These are phyloP conservation scores for Macrolepiota fuliginosa DNA, from an alignment of 768 basidiomycete genomes.

Conservation along the genomic window DNA sequence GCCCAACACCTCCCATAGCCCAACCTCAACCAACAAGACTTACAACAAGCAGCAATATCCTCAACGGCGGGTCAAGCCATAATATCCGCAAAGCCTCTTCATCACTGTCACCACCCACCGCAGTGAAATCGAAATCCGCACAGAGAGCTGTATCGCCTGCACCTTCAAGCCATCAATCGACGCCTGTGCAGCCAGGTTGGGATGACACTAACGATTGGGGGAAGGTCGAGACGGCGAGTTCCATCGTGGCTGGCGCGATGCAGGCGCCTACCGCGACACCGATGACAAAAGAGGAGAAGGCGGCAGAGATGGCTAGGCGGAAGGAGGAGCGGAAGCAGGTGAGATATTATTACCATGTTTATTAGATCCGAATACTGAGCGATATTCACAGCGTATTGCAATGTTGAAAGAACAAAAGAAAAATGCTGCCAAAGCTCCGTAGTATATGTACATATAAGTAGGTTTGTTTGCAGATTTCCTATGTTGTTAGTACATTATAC, in stretches of 20 bases:
- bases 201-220: slow-evolving; percentile 25
- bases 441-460: neutral
- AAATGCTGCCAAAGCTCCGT: slow-evolving; percentile 32
- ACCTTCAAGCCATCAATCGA: slow-evolving; percentile 11
- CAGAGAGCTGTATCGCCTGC: slow-evolving; percentile 5
- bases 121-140: neutral
- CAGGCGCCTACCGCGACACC: slow-evolving; percentile 32
- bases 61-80: slow-evolving; percentile 14
- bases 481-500: neutral
- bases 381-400: slow-evolving; percentile 58
- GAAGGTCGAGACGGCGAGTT: neutral
- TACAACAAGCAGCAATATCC: slow-evolving; percentile 10
- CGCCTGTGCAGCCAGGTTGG: slow-evolving; percentile 22
- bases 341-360: slow-evolving; percentile 17
- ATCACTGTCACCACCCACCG: slow-evolving; percentile 1
- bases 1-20: slow-evolving; percentile 8
- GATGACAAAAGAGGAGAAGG: slow-evolving; percentile 89
- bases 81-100: neutral
- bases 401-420: slow-evolving; percentile 82
- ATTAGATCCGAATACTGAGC: neutral
- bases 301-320: slow-evolving; percentile 86
- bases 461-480: neutral
- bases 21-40: slow-evolving; percentile 7
- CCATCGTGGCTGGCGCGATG: neutral
- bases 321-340: slow-evolving; percentile 93